Percentiles rank a stretch among this genome's conserved stretches.
These are phyloP conservation scores for Trichoderma gamsii DNA, from an alignment of 495 filamentous ascomycete genomes.

Conservation along the genomic window DNA sequence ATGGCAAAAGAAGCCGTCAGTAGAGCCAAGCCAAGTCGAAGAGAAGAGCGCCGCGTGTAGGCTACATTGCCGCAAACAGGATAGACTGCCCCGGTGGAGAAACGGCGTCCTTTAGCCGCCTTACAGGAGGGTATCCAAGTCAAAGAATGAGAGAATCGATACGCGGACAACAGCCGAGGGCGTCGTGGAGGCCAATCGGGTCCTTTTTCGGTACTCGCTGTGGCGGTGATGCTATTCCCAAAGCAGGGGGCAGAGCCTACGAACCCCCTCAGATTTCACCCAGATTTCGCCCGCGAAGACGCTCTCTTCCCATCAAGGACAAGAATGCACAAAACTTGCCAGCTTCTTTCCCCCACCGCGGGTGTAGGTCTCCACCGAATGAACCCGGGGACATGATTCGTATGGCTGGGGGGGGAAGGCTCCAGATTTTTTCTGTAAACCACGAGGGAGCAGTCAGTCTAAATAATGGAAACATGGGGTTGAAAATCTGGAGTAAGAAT, in stretches of 20 bases:
- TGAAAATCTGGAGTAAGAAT: not conserved
- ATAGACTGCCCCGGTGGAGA: not conserved
- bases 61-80: slow-evolving; percentile 1
- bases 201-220: not conserved
- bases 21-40: not conserved
- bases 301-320: not conserved
- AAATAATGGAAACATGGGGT: slow-evolving; percentile 11
- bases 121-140: not conserved
- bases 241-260: slow-evolving; percentile 3
- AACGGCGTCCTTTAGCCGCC: not conserved
- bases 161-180: not conserved
- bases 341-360: not conserved
- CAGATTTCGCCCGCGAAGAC: not conserved
- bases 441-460: not conserved
- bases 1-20: not conserved
- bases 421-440: not conserved
- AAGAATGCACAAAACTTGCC: not conserved
- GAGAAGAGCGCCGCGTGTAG: not conserved
- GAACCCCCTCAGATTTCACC: not conserved
- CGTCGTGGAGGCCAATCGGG: not conserved
- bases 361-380: not conserved
- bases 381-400: not conserved
- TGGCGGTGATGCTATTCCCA: not conserved
- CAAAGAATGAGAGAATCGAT: not conserved
- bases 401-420: not conserved